Evolutionary conservation across 345 rosid species (phyloP).

Genomic region (Noccaea bulbosa): DNA sequence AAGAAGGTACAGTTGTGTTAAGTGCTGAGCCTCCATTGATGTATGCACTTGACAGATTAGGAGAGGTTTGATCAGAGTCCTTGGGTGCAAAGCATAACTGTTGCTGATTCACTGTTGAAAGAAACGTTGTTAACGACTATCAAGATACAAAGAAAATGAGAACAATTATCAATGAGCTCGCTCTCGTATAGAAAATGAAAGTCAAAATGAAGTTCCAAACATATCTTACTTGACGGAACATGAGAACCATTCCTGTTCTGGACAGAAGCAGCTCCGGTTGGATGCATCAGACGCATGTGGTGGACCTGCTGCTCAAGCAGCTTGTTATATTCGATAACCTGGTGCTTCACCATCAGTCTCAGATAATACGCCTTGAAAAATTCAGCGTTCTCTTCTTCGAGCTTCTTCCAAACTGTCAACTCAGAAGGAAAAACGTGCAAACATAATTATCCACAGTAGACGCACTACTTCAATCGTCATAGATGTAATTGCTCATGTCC

Average conservation of each 20-base stretch:
- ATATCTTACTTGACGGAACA: slow-evolving; percentile 61
- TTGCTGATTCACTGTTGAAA: slow-evolving; percentile 61
- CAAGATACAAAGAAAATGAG: neutral
- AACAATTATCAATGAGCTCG: neutral
- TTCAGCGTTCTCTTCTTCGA: slow-evolving; percentile 89
- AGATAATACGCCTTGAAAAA: slow-evolving; percentile 89
- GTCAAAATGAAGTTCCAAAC: neutral
- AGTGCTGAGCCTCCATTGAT: slow-evolving; percentile 63
- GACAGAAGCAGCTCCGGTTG: slow-evolving; percentile 54
- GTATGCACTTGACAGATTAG: slow-evolving; percentile 53
- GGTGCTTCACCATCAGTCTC: slow-evolving; percentile 81
- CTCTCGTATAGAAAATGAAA: neutral
- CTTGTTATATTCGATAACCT: slow-evolving; percentile 82
- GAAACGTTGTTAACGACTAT: neutral
- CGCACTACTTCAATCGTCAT: neutral
- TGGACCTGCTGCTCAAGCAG: slow-evolving; percentile 83
- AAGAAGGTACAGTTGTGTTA: slow-evolving; percentile 53
- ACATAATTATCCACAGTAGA: neutral
- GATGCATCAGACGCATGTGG: slow-evolving; percentile 68
- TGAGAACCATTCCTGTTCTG: slow-evolving; percentile 69
- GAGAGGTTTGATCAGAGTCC: slow-evolving; percentile 46
- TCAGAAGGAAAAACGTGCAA: slow-evolving; percentile 12
- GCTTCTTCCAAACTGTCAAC: slow-evolving; percentile 92
- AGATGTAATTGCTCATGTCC: neutral
- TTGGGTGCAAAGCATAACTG: slow-evolving; percentile 59